phyloP scores from a whole-genome alignment of 1,284 basidiomycete species.

The Fomes fomentarius region DNA sequence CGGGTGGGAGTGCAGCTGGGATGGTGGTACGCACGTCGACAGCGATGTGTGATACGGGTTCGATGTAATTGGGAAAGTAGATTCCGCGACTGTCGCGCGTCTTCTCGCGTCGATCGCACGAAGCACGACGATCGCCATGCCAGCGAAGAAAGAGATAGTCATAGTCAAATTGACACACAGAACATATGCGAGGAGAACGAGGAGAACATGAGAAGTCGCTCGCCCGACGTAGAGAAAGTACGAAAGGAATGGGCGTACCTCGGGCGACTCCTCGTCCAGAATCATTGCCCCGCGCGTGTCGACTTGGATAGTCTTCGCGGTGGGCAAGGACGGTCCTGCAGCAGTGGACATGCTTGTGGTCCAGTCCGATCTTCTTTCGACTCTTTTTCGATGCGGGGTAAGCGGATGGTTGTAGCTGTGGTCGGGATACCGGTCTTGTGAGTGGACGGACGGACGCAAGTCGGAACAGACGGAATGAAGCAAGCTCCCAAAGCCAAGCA shows the following conservation, averaged over 20 bases:
- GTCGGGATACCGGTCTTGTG: not conserved
- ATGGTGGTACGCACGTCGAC: slow-evolving; percentile 75
- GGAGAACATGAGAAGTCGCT: slow-evolving; percentile 14
- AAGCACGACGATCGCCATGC: not conserved
- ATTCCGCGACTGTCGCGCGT: slow-evolving; percentile 93
- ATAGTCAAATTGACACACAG: not conserved
- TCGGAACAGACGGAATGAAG: not conserved
- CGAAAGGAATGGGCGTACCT: slow-evolving; percentile 54
- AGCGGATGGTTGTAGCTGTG: not conserved
- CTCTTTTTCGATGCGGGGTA: not conserved
- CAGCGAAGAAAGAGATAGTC: not conserved
- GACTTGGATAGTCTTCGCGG: slow-evolving; percentile 79
- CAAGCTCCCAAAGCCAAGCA: not conserved
- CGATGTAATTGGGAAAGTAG: slow-evolving; percentile 94
- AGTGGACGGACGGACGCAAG: not conserved
- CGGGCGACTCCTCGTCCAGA: slow-evolving; percentile 89
- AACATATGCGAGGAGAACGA: slow-evolving; percentile 3
- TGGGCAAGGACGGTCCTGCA: slow-evolving; percentile 58
- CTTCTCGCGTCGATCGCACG: slow-evolving; percentile 41
- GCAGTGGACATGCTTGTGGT: not conserved
- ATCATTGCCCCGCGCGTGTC: slow-evolving; percentile 90
- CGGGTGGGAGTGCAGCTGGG: not conserved
- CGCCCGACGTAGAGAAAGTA: not conserved
- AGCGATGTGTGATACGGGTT: slow-evolving; percentile 95
- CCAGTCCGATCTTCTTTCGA: not conserved